phyloP scores from a whole-genome alignment of 208 protist genomes.

The Histomonas meleagridis region DNA sequence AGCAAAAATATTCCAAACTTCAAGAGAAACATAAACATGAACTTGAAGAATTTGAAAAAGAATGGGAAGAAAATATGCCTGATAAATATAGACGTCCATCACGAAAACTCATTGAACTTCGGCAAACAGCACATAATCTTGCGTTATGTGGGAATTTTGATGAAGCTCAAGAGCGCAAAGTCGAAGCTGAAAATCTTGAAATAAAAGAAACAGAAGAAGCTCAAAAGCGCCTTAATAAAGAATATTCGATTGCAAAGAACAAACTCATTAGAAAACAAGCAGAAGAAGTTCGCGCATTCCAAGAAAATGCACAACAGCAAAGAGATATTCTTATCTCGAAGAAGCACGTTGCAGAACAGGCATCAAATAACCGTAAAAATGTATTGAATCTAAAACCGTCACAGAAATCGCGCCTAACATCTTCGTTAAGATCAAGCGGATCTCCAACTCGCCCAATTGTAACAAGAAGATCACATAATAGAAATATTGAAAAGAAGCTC shows the following conservation, averaged over 20 bases:
- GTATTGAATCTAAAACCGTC: background rate
- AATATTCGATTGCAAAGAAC: background rate
- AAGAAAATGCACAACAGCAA: background rate
- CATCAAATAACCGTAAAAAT: background rate
- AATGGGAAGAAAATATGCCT: conserved; percentile 19
- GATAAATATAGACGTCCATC: conserved; percentile 8
- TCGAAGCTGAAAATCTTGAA: conserved; percentile 4
- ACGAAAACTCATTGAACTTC: background rate
- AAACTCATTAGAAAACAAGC: background rate
- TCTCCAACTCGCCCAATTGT: too few relatives aligned
- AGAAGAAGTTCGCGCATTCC: background rate
- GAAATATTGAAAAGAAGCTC: background rate
- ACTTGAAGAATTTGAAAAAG: conserved; percentile 17
- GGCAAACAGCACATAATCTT: background rate
- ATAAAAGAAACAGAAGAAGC: background rate
- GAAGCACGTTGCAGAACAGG: background rate
- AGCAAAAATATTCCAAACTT: background rate
- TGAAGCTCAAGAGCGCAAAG: background rate
- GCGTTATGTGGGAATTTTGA: background rate
- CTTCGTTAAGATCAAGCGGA: too few relatives aligned
- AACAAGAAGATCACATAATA: too few relatives aligned
- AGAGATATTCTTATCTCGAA: background rate
- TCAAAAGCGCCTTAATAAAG: background rate
- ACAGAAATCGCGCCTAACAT: too few relatives aligned
- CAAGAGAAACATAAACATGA: background rate